Base-by-base conservation (phyloP, 768 basidiomycete species). In the Austroboletus eburneus region DNA sequence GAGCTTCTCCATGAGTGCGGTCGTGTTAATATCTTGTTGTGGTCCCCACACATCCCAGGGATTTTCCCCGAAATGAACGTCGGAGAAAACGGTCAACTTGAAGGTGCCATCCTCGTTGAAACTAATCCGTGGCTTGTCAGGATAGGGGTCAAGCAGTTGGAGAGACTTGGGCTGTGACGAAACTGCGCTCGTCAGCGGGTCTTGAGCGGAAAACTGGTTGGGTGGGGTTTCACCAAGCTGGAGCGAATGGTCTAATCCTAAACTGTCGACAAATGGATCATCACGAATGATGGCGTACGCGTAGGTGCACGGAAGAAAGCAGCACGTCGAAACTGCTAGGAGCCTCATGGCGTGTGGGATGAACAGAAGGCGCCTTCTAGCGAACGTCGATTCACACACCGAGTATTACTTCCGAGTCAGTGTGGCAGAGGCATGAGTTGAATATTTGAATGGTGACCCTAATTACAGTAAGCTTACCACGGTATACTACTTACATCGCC, bases 11-110 rank as follows among this genome's bases (percentile, higher is more conserved):
- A 85, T 84, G 47, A 89, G 58, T 5, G 65, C 65, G 9, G 72
- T 72, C 49, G 82, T 87, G 35, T 84, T 82, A 21, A 67, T 61
- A 50, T 89, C 87, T 54, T 88, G 83, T 52, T 74, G 67, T 17
- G 80, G 79, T 0, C 86, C 85, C 79, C 81, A 83, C 8, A 49
- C 61, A 43, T 81, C 80, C 78, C 80, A 83, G 8, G 84, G 82
- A 54, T 85, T 82, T 64, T 88, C 86, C 22, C 87, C 86, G 50
- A 75, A 87, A 57, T 88, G 86, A 24, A 87, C 63, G 55, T 89
- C 87, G 7, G 83, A 85, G 61, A 88, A 86, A 6, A 87, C 72
- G 13, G 79, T 83, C 38, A 89, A 55, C 63, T 85, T 87, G 73
- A 89, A 85, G 2, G 77, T 77, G 2, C 79, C 81, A 57, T 84